These are phyloP conservation scores for Naumovozyma baii DNA, from an alignment of 805 yeast species.

Conservation along the genomic window DNA sequence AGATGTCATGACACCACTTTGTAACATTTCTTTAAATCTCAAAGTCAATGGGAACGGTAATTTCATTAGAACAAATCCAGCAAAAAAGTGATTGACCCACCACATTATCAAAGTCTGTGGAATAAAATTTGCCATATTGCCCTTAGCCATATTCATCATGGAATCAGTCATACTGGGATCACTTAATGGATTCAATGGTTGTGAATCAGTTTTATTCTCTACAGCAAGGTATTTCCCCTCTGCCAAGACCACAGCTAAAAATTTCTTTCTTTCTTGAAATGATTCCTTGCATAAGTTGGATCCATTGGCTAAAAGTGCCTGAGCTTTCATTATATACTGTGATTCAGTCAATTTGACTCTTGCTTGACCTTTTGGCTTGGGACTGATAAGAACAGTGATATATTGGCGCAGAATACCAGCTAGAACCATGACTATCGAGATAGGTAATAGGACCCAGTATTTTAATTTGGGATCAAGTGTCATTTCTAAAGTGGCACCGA, in stretches of 20 bases:
- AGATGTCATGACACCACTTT: constrained; percentile 72
- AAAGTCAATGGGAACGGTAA: constrained; percentile 87
- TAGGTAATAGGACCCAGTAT: constrained; percentile 87
- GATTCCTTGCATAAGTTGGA: constrained; percentile 43
- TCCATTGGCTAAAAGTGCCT: constrained; percentile 46
- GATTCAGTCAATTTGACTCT: constrained; percentile 47
- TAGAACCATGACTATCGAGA: constrained; percentile 78
- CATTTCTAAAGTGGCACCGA: constrained; percentile 39
- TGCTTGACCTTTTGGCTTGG: constrained; percentile 46
- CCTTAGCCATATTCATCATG: constrained; percentile 67
- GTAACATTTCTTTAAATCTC: constrained; percentile 86
- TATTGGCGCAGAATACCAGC: constrained; percentile 73
- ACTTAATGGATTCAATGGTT: constrained; percentile 51
- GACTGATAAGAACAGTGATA: constrained; percentile 49
- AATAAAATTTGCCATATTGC: constrained; percentile 69
- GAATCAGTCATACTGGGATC: constrained; percentile 68
- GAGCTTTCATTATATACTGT: constrained; percentile 52
- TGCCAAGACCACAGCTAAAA: constrained; percentile 39
- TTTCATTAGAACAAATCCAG: constrained; percentile 79
- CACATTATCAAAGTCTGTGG: constrained; percentile 94
- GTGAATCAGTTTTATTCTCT: constrained; percentile 31
- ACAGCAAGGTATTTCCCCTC: constrained; percentile 46
- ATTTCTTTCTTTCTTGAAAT: constrained; percentile 44
- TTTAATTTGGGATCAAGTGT: constrained; percentile 72
- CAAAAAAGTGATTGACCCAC: constrained; percentile 90